These are phyloP conservation scores for Lyophyllum semitale DNA, from an alignment of 768 basidiomycete genomes.

Conservation along the genomic window DNA sequence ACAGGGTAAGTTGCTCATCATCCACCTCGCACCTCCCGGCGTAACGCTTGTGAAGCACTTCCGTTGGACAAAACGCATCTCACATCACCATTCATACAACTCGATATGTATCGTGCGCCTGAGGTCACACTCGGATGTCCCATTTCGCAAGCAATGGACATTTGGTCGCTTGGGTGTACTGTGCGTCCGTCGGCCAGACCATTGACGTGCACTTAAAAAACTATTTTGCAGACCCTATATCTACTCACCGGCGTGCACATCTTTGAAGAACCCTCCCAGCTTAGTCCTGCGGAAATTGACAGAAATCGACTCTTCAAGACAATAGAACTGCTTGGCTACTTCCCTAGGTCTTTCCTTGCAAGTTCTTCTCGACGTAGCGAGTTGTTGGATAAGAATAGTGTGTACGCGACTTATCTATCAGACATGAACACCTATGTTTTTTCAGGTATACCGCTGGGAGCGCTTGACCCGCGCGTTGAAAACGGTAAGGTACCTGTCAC, in stretches of 20 bases:
- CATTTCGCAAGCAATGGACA: slow-evolving; percentile 2
- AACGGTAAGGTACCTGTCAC: neutral
- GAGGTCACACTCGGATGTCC: neutral
- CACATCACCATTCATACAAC: neutral
- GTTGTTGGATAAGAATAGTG: neutral
- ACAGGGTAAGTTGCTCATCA: neutral
- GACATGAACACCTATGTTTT: neutral
- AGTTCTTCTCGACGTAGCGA: neutral
- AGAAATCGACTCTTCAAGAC: neutral
- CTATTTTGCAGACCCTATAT: neutral
- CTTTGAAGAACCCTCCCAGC: neutral
- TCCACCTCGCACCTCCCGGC: neutral
- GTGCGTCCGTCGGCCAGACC: neutral
- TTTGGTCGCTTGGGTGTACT: neutral
- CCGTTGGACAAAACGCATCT: neutral
- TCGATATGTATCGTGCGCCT: neutral
- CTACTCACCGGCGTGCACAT: neutral
- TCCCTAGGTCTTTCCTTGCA: neutral
- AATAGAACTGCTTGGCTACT: neutral
- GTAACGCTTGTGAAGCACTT: neutral
- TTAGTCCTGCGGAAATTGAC: neutral
- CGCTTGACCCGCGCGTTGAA: neutral
- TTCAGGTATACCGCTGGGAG: neutral
- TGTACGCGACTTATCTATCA: neutral
- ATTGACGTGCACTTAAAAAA: neutral